Base-by-base conservation (phyloP, 441 rosid species). In the Eutrema salsugineum region DNA sequence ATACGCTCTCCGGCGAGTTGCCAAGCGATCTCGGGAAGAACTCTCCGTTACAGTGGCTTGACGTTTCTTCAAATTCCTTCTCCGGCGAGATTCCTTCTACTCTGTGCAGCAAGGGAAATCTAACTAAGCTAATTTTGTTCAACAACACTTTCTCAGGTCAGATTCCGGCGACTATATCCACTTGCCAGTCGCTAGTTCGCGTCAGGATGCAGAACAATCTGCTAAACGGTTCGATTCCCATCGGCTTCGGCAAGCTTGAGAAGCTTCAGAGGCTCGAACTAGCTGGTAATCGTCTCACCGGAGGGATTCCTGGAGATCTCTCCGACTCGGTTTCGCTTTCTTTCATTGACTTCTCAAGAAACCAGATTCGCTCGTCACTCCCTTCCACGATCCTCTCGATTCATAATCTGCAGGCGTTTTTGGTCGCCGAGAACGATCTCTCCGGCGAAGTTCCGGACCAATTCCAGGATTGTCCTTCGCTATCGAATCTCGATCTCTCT, bases 391-490 rank as follows among this genome's bases (percentile, higher is more conserved):
- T 91, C 75, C 86, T 94, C 63, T 85, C 98, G 5, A 83, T 89
- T 28, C 88, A 89, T 8, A 94, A 73, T 48, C 89, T 91, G 1
- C 96, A 94, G 22, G 82, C 82, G 38, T 91, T 94, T 53, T 68
- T 82, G 3, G 88, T 85, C 54, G 75, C 97, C 6, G 83, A 75
- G 17, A 93, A 91, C 38, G 72, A 74, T 27, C 69, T 93, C 50
- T 73, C 72, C 48, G 98, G 97, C 8, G 86, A 87, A 75, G 68
- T 94, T 53, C 98, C 99, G 0, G 88, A 86, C 44, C 94, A 84
- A 68, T 90, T 90, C 78, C 99, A 92, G 77, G 99, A 88, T 73
- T 87, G 89, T 67, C 98, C 98, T 72, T 82, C 97, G 1, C 96
- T 94, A 33, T 78, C 91, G 1, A 79, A 75, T 59, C 93, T 94